Percentiles rank a stretch among this genome's conserved stretches.
Conservation (phyloP, 768 basidiomycete species). For the Coprinopsis marcescibilis region DNA sequence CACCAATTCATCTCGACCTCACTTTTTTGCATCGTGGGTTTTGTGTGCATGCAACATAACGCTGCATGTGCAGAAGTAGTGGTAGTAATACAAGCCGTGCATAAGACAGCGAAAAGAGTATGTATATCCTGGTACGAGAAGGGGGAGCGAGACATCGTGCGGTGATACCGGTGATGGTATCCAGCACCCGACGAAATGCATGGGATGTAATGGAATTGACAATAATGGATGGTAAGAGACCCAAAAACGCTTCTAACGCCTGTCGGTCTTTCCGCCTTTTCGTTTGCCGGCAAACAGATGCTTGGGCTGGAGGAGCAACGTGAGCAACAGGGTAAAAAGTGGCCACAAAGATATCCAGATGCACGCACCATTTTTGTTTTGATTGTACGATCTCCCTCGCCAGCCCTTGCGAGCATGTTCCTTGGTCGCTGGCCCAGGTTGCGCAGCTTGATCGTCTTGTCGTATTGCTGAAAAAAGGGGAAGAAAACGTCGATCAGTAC, state of each 20-base stretch:
- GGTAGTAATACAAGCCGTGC: no score
- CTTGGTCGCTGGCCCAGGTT: constrained; percentile 83
- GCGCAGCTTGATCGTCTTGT: constrained; percentile 75
- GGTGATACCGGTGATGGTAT: no score
- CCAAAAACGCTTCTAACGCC: constrained; percentile 46
- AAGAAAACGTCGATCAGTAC: constrained; percentile 9
- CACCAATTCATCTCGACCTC: no score
- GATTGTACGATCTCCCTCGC: constrained; percentile 83
- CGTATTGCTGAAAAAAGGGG: constrained; percentile 52
- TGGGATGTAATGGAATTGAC: not conserved
- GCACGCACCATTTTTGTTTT: constrained; percentile 71
- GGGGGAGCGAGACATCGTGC: no score
- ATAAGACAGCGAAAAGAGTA: no score
- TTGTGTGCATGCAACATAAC: no score
- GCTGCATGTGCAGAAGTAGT: no score
- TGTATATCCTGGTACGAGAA: no score
- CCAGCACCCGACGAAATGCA: no score
- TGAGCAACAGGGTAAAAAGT: constrained; percentile 1
- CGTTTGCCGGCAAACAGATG: constrained; percentile 84
- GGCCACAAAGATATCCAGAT: constrained; percentile 3
- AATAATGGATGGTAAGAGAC: not conserved
- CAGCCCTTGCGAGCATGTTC: constrained; percentile 85
- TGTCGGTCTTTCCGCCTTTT: constrained; percentile 76
- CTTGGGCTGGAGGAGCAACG: constrained; percentile 54
- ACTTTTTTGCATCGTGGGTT: no score